These are phyloP conservation scores for Pistacia vera DNA, from an alignment of 345 rosid genomes.

Conservation along the genomic window DNA sequence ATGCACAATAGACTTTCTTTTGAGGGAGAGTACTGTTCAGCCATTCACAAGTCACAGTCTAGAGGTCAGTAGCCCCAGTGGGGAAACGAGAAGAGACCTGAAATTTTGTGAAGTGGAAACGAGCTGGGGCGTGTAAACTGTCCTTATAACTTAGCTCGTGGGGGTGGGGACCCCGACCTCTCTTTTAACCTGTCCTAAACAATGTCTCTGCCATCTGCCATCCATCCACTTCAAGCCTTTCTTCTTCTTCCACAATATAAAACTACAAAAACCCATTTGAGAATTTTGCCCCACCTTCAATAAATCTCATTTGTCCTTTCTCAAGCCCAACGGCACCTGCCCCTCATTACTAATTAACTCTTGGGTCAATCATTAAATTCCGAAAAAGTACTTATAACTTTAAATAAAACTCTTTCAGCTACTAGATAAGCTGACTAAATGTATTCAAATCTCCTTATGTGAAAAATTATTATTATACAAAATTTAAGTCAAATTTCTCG, in stretches of 20 bases:
- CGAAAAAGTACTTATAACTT: neutral
- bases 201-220: neutral
- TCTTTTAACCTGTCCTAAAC: neutral
- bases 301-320: neutral
- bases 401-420: too few species aligned
- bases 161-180: conserved; percentile 21
- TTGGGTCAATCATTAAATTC: too few species aligned
- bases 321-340: neutral
- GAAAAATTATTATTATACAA: too few species aligned
- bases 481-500: too few species aligned
- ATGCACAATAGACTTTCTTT: too few species aligned
- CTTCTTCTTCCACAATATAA: neutral
- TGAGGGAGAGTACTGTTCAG: neutral
- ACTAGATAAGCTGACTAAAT: too few species aligned
- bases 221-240: neutral
- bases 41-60: conserved; percentile 6
- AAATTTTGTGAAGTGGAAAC: neutral
- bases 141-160: conserved; percentile 23
- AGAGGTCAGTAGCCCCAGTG: neutral
- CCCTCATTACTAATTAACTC: too few species aligned
- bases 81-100: neutral
- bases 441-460: too few species aligned
- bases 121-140: conserved; percentile 23
- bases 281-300: neutral
- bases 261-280: neutral